These are phyloP conservation scores for Porcisia hertigi DNA, from an alignment of 208 protist genomes.

Conservation along the genomic window DNA sequence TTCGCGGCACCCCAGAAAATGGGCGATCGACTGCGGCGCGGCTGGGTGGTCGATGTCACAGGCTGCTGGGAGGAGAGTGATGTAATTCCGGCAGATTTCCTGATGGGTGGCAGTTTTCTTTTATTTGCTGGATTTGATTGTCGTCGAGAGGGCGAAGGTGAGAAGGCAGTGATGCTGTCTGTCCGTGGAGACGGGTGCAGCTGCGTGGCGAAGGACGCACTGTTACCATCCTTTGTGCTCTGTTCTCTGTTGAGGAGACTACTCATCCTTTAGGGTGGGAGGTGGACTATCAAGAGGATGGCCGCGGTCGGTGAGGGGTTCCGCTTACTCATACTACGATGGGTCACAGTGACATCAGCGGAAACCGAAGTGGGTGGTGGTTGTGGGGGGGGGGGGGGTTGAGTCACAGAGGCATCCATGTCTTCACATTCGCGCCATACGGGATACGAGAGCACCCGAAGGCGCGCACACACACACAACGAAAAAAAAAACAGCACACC, in stretches of 20 bases:
- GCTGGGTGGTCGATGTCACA: neutral
- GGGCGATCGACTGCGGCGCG: constrained; percentile 17
- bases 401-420: neutral
- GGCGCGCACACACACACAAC: too few species aligned
- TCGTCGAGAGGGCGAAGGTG: neutral
- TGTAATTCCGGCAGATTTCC: neutral
- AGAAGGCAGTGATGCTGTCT: neutral
- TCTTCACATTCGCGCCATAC: neutral
- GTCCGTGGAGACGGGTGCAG: neutral
- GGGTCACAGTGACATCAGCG: neutral
- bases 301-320: too few species aligned
- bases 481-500: neutral
- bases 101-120: neutral
- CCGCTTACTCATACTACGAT: neutral
- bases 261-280: neutral
- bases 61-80: neutral
- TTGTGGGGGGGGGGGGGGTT: neutral
- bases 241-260: neutral
- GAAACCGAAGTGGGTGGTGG: neutral
- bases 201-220: neutral
- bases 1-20: constrained; percentile 60
- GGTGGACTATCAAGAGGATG: neutral
- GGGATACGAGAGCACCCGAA: neutral
- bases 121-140: neutral
- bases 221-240: too few species aligned